Base-by-base conservation (phyloP, 176 grass and related monocot species). In the Rhipidocladum racemiflorum region DNA sequence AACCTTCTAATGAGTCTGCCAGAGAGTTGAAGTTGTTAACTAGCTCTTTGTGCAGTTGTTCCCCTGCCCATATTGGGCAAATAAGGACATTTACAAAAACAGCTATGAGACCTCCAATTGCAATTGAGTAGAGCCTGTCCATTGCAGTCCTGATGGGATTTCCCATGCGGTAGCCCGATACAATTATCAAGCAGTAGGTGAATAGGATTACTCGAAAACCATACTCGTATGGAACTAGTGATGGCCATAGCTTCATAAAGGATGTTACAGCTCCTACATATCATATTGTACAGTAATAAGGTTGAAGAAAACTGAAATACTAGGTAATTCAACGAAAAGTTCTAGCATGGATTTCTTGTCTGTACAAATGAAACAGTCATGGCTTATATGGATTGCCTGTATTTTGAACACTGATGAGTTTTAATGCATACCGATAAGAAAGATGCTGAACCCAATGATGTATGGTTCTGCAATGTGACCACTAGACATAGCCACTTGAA, bases 211-310 rank as follows among this genome's bases (percentile, higher is more conserved):
- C 93, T 68, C 93, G 56, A 78, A 97, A 93, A 15, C 93, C 93
- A 65, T 93, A 91, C 80, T 97, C 90, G 5, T 97, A 97, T 17
- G 83, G 88, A 50, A 97, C 84, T 12, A 97, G 77, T 27, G 90
- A 91, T 71, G 93, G 90, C 88, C 90, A 97, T 65, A 89, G 68
- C 86, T 97, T 97, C 93, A 92, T 89, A 68, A 97, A 97, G 39
- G 93, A 97, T 70, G 93, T 92, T 55, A 87, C 74, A 29, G 88
- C 86, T 57, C 93, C 93, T 97, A 66, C 70, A 79, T 51, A 79
- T 50, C 68, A 89, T 72, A 72, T 79, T 63, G 18, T 51, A 74
- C 61, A 56, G 27, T 63, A 71, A 83, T 46, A 54, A 72, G n/a
- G n/a, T 70, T 79, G 55, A 79, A 82, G 32, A 3, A 54, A 38